These are phyloP conservation scores for Acanthamoeba sp. DNA, from an alignment of 208 protist genomes.

Conservation along the genomic window DNA sequence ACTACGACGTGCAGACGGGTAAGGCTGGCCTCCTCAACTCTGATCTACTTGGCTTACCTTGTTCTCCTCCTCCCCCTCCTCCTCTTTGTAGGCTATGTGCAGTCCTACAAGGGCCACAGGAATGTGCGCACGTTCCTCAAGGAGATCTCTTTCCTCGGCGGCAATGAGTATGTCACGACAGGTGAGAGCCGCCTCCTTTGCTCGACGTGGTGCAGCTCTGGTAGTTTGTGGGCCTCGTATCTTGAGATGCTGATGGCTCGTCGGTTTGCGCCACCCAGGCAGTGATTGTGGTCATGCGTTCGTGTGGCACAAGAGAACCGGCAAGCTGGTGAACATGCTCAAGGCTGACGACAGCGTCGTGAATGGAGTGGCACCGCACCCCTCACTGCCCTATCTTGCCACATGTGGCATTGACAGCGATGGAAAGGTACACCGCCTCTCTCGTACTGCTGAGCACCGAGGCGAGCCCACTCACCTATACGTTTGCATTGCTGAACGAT, in stretches of 20 bases:
- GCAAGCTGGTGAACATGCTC: conserved; percentile 12
- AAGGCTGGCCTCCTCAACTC: no score
- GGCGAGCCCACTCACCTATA: no score
- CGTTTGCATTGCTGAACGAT: no score
- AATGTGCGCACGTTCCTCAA: conserved; percentile 28
- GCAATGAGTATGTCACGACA: conserved; percentile 19
- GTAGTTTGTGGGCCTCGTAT: no score
- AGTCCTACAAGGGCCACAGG: not conserved
- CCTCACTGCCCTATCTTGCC: not conserved
- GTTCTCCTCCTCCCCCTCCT: not conserved
- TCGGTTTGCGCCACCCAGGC: not conserved
- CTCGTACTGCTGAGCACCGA: not conserved
- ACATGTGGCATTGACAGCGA: conserved; percentile 13
- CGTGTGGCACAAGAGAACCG: not conserved
- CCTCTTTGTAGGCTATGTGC: not conserved
- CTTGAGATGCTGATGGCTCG: not conserved
- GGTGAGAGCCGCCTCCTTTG: not conserved
- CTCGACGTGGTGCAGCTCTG: not conserved
- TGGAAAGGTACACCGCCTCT: not conserved
- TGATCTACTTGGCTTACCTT: no score
- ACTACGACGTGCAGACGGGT: not conserved
- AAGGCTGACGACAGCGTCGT: conserved; percentile 29
- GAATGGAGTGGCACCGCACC: conserved; percentile 24
- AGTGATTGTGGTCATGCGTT: conserved; percentile 26
- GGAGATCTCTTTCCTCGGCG: conserved; percentile 9